A percentile compares a stretch with the other conserved stretches of the same genome.
Evolutionary conservation across 2,329 filamentous ascomycete species (phyloP).

Genomic region (Dichotomopilus funicola): DNA sequence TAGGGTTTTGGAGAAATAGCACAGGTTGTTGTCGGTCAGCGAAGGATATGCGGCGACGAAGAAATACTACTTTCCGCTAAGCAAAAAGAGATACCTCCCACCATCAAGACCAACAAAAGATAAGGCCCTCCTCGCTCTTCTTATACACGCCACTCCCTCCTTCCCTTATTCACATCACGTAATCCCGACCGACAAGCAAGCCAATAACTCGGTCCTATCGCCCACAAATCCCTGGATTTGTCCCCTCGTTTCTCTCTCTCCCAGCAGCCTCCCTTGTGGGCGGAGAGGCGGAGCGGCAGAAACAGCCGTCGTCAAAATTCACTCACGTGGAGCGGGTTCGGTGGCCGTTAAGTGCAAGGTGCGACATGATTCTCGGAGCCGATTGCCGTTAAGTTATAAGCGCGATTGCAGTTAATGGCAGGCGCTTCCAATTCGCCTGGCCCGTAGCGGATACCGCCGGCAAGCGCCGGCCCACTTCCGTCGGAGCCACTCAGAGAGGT

Average conservation of each 20-base stretch:
- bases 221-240: constrained; percentile 8
- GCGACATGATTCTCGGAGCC: constrained; percentile 12
- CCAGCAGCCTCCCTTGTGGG: too few species aligned
- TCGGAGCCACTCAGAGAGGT: background rate
- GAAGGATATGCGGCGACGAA: too few species aligned
- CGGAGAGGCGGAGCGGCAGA: background rate
- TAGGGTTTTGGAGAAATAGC: too few species aligned
- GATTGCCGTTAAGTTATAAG: constrained; percentile 22
- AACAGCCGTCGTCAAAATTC: background rate
- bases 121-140: background rate
- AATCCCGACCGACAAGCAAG: background rate
- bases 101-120: background rate
- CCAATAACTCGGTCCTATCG: constrained; percentile 7
- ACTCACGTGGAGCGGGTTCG: constrained; percentile 6
- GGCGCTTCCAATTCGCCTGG: background rate
- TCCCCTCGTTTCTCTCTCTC: background rate
- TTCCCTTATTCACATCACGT: background rate
- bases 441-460: constrained; percentile 15
- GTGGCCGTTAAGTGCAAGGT: background rate
- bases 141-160: background rate
- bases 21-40: too few species aligned
- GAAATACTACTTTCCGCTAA: background rate
- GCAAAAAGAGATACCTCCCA: background rate
- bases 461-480: constrained; percentile 11
- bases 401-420: constrained; percentile 21